These are phyloP conservation scores for Sugiyamaella neomexicana DNA, from an alignment of 1,139 yeast genomes.

Conservation along the genomic window DNA sequence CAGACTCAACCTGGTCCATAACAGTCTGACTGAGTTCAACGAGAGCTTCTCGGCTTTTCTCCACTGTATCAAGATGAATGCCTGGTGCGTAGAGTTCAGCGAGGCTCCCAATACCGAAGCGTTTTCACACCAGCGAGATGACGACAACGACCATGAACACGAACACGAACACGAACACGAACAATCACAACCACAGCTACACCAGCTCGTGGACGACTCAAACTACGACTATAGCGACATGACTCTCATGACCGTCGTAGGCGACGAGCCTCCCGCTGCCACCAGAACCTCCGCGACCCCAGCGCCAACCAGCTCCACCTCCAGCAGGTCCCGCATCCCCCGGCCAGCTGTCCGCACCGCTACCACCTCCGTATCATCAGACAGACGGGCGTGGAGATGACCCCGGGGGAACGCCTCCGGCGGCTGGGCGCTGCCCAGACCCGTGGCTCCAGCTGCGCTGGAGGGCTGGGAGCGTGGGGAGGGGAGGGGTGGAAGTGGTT, in stretches of 20 bases:
- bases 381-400: conserved; percentile 15
- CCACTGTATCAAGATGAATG: conserved; percentile 64
- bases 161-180: too few species aligned
- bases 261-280: background rate
- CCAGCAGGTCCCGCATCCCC: conserved; percentile 15
- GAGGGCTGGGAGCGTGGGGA: too few species aligned
- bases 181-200: background rate
- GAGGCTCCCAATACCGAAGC: conserved; percentile 45
- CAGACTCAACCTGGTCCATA: conserved; percentile 51
- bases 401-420: too few species aligned
- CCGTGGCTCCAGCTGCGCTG: too few species aligned
- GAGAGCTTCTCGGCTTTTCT: conserved; percentile 64
- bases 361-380: background rate
- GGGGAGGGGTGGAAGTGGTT: too few species aligned
- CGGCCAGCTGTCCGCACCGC: conserved; percentile 11
- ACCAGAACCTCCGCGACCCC: background rate
- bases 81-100: conserved; percentile 66
- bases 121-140: conserved; percentile 28
- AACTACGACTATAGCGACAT: conserved; percentile 16
- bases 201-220: conserved; percentile 7
- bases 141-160: conserved; percentile 9
- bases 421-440: conserved; percentile 23
- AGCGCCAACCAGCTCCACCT: background rate
- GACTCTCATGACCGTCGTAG: conserved; percentile 17
- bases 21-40: conserved; percentile 53